Conservation (phyloP, 2,329 filamentous ascomycete species). For the Leptographium lundbergii region DNA sequence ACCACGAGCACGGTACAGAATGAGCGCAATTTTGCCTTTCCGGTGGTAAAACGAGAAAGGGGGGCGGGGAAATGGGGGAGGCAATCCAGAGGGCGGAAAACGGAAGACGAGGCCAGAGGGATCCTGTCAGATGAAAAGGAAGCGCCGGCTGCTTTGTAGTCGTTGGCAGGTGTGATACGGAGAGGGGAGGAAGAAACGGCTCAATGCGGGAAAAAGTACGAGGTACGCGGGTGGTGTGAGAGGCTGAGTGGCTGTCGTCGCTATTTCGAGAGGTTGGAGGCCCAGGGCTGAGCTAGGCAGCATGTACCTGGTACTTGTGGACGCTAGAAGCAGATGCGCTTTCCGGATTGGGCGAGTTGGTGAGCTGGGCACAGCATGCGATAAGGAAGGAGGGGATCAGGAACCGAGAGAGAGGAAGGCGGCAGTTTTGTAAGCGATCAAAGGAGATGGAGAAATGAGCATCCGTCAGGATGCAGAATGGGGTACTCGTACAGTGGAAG, state of each 20-base stretch:
- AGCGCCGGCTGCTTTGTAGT: too few species aligned
- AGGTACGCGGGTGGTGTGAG: not conserved
- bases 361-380: not conserved
- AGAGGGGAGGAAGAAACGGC: not conserved
- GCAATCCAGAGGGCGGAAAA: not conserved
- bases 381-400: not conserved
- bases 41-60: not conserved
- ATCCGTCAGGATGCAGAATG: too few species aligned
- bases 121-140: not conserved
- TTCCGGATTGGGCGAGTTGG: not conserved
- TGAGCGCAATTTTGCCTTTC: not conserved
- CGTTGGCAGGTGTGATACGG: not conserved
- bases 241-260: too few species aligned
- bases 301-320: not conserved
- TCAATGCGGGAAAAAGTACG: not conserved
- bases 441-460: too few species aligned
- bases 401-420: not conserved
- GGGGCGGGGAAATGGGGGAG: not conserved
- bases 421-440: not conserved
- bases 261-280: too few species aligned
- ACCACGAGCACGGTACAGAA: not conserved
- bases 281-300: not conserved
- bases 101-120: not conserved
- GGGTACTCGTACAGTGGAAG: not conserved
- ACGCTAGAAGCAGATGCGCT: not conserved